Percentiles rank a stretch among this genome's conserved stretches.
These are phyloP conservation scores for Jackrogersella multiformis DNA, from an alignment of 495 filamentous ascomycete genomes.

Conservation along the genomic window DNA sequence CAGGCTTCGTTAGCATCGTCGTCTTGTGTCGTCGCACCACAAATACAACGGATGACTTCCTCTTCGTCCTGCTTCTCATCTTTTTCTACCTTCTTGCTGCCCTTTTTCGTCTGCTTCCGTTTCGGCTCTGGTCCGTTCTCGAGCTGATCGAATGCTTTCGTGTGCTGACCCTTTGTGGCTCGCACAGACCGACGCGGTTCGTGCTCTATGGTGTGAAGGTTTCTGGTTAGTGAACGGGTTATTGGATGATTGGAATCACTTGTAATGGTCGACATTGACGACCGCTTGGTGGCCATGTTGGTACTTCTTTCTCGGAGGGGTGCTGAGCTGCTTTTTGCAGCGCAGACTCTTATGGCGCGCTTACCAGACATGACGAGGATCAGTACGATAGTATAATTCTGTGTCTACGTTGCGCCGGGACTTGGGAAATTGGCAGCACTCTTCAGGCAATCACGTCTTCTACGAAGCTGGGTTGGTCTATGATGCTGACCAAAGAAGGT, in stretches of 20 bases:
- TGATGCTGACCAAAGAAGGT: slow-evolving; percentile 32
- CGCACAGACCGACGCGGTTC: slow-evolving; percentile 94
- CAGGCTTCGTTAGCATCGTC: slow-evolving; percentile 82
- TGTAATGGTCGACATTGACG: neutral
- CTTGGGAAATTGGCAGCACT: slow-evolving; percentile 36
- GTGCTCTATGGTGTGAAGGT: slow-evolving; percentile 53
- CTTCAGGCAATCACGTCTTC: slow-evolving; percentile 49
- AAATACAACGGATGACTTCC: slow-evolving; percentile 88
- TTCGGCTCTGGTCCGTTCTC: slow-evolving; percentile 71
- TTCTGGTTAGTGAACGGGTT: slow-evolving; percentile 10
- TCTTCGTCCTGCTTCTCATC: slow-evolving; percentile 69
- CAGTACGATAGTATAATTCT: slow-evolving; percentile 12
- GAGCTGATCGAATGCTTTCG: slow-evolving; percentile 78
- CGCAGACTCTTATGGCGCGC: slow-evolving; percentile 26
- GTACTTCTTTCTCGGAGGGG: too few relatives aligned
- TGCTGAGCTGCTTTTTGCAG: slow-evolving; percentile 4
- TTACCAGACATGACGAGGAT: slow-evolving; percentile 48
- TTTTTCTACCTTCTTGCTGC: slow-evolving; percentile 64
- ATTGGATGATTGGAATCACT: neutral
- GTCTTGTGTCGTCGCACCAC: slow-evolving; percentile 85
- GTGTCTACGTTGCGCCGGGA: slow-evolving; percentile 33
- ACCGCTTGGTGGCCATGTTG: neutral
- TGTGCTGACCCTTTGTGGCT: slow-evolving; percentile 94
- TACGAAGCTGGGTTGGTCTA: slow-evolving; percentile 45
- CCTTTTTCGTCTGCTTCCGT: slow-evolving; percentile 66